Percentiles rank a stretch among this genome's conserved stretches.
These are phyloP conservation scores for Lagenaria siceraria DNA, from an alignment of 306 rosid genomes.

Conservation along the genomic window DNA sequence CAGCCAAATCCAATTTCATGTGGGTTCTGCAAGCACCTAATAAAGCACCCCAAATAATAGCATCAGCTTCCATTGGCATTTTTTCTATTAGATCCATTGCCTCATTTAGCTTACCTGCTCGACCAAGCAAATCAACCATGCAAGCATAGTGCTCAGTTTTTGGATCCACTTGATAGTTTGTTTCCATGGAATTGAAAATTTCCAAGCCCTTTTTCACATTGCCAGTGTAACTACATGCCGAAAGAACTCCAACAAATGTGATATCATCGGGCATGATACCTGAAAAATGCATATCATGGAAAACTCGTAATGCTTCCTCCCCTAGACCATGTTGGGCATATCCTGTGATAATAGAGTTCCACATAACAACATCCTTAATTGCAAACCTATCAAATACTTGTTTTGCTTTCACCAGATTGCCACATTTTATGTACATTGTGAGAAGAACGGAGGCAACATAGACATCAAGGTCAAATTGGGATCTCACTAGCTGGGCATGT, in stretches of 20 bases:
- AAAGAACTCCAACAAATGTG: conserved; percentile 25
- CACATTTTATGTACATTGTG: conserved; percentile 29
- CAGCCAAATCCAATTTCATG: conserved; percentile 24
- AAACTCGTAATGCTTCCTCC: conserved; percentile 21
- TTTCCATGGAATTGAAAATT: conserved; percentile 18
- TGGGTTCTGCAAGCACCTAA: conserved; percentile 28
- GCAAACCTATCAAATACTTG: conserved; percentile 23
- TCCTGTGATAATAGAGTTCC: conserved; percentile 33
- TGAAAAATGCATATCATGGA: conserved; percentile 17
- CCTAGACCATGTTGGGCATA: conserved; percentile 33
- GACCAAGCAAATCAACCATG: conserved; percentile 38
- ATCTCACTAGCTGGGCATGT: conserved; percentile 23
- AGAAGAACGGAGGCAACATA: conserved; percentile 21
- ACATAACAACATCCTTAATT: conserved; percentile 24
- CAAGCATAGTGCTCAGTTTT: conserved; percentile 32
- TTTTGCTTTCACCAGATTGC: conserved; percentile 21
- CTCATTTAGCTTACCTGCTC: conserved; percentile 21
- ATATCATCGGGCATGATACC: conserved; percentile 21
- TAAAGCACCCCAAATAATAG: conserved; percentile 29
- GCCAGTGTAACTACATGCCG: conserved; percentile 31
- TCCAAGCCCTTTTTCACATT: conserved; percentile 23
- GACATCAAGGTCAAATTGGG: conserved; percentile 16
- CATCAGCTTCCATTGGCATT: conserved; percentile 31
- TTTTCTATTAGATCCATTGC: conserved; percentile 26
- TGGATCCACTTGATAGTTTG: conserved; percentile 14